Base-by-base conservation (phyloP, 805 yeast species). In the Candida chauliodis region DNA sequence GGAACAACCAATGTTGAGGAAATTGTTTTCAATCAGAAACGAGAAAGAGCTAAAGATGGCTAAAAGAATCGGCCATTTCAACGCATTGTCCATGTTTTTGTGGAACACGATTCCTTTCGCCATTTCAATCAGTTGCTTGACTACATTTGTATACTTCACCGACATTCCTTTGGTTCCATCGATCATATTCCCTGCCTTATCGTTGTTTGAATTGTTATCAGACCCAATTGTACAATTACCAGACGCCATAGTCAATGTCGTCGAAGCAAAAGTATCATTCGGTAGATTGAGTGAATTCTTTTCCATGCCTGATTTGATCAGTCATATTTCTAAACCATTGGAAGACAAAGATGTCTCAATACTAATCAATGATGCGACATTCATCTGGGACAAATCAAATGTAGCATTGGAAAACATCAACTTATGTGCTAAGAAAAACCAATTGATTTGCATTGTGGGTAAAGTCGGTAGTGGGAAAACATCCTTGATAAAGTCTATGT, bases 401-500 rank as follows among this genome's bases (percentile, higher is more conserved):
- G 36, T 50, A 30, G 69, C 70, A 1, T 53, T 66, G 31, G 41
- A 47, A 13, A 47, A 62, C 37, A 59, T 63, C 27, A 49, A 53
- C 39, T 62, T 62, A 34, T 35, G 45, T 2, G 69, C 69, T 14
- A 53, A 43, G 23, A 54, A 57, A 38, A 66, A 68, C 13, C 50
- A 58, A 26, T 51, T 66, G 47, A 52, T 65, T 3, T 65, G 71
- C 50, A 43, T 66, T 10, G 69, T 66, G n/a, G 71, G 71, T 9
- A 53, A 54, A 37, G 70, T 64, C 19, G 71, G 71, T 2, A 46
- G 61, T 17, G 71, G 71, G 24, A 66, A 66, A 40, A 49, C 69
- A 16, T 61, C 69, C 1, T 48, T 66, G 10, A 49, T 64, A 27
- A 56, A 55, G 40, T 45, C 67, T 8, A 50, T 66, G 5, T 49